Percentiles rank a stretch among this genome's conserved stretches.
Conservation (phyloP, 768 basidiomycete species). For the Psilocybe subaeruginosa region DNA sequence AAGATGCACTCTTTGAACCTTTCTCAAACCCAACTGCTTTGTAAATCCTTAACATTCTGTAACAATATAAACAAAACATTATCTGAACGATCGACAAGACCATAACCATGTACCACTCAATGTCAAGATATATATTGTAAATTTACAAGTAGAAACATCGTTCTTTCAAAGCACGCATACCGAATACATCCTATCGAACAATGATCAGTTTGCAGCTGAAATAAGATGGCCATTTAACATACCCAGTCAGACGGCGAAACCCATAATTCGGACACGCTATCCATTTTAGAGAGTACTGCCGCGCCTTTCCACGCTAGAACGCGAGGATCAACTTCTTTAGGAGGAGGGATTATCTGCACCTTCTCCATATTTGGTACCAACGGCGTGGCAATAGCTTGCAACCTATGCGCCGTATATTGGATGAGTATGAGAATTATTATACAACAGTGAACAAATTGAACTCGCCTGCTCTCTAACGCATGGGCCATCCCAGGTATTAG, state of each 20-base stretch:
- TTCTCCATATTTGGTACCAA: slow-evolving; percentile 84
- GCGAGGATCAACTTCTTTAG: slow-evolving; percentile 89
- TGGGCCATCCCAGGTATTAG: slow-evolving; percentile 82
- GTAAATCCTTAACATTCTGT: slow-evolving; percentile 16
- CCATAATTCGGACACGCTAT: slow-evolving; percentile 89
- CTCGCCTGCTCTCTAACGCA: slow-evolving; percentile 85
- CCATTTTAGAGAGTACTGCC: slow-evolving; percentile 89
- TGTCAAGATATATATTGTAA: neutral
- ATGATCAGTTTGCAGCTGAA: slow-evolving; percentile 7
- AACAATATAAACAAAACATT: slow-evolving; percentile 3
- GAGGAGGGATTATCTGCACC: slow-evolving; percentile 91
- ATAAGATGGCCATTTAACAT: slow-evolving; percentile 1
- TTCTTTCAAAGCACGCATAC: slow-evolving; percentile 82
- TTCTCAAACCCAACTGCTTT: neutral
- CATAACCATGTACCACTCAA: neutral
- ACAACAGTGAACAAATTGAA: slow-evolving; percentile 2
- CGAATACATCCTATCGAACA: slow-evolving; percentile 63
- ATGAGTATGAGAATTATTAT: neutral
- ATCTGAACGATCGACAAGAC: neutral
- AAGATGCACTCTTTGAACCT: neutral
- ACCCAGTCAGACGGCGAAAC: slow-evolving; percentile 89
- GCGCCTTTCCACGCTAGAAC: slow-evolving; percentile 96
- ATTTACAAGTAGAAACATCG: slow-evolving; percentile 76
- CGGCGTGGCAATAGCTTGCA: slow-evolving; percentile 85
- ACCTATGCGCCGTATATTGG: slow-evolving; percentile 35